phyloP scores from a whole-genome alignment of 1,284 basidiomycete species.

The Leccinum subrobustum region DNA sequence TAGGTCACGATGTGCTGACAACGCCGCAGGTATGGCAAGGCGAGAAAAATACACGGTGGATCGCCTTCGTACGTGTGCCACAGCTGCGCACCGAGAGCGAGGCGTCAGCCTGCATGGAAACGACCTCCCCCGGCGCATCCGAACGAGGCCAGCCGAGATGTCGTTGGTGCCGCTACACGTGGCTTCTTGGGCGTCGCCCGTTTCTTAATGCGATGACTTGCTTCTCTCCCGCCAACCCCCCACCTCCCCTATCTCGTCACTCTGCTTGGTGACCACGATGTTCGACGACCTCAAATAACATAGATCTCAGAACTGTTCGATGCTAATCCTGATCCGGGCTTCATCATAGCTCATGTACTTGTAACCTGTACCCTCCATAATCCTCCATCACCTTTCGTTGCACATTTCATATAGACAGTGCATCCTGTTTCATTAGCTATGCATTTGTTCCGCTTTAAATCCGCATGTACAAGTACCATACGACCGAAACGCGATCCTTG shows the following conservation, averaged over 20 bases:
- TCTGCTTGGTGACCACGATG: background rate
- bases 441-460: background rate
- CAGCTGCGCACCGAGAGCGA: constrained; percentile 21
- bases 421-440: background rate
- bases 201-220: constrained; percentile 15
- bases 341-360: too few species aligned
- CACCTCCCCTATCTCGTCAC: too few species aligned
- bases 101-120: constrained; percentile 23
- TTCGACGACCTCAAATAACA: background rate
- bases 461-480: background rate
- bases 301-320: background rate
- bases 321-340: background rate
- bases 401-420: background rate
- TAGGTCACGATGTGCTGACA: background rate
- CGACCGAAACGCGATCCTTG: background rate
- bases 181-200: constrained; percentile 10
- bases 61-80: constrained; percentile 31
- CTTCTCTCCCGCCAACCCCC: background rate
- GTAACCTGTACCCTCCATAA: background rate
- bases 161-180: constrained; percentile 1
- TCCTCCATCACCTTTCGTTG: background rate
- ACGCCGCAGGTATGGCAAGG: constrained; percentile 23
- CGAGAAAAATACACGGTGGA: constrained; percentile 28
- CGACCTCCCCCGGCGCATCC: constrained; percentile 17
- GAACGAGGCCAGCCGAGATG: background rate